Evolutionary conservation across 202 grass and related monocot species (phyloP).

Genomic region (Carex arenaria): DNA sequence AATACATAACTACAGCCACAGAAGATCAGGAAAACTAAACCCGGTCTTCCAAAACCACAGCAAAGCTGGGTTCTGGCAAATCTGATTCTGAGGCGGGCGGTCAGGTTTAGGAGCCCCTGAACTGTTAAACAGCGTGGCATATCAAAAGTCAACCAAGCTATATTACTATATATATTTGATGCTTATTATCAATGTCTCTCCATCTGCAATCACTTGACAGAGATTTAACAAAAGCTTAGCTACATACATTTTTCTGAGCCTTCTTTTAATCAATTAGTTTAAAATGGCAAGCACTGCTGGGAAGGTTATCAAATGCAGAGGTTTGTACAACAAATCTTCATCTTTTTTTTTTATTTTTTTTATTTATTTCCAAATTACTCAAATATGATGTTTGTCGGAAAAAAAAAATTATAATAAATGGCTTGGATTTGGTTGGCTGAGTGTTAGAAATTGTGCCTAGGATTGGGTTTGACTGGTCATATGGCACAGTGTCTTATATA

Average conservation of each 20-base stretch:
- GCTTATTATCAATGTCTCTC: neutral
- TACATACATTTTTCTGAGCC: neutral
- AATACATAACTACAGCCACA: neutral
- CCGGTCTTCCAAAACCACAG: neutral
- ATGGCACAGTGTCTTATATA: neutral
- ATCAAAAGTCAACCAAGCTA: neutral
- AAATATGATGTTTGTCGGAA: too few species aligned
- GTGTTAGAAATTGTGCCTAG: neutral
- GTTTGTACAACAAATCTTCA: constrained; percentile 22
- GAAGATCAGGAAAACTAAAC: neutral
- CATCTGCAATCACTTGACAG: constrained; percentile 15
- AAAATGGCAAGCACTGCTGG: constrained; percentile 58
- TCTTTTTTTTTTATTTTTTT: too few species aligned
- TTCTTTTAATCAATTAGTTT: neutral
- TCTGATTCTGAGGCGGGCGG: neutral
- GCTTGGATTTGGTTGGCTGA: too few species aligned
- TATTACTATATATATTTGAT: constrained; percentile 2
- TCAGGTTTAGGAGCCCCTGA: neutral
- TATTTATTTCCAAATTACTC: neutral
- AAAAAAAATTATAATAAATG: too few species aligned
- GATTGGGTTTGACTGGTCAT: neutral
- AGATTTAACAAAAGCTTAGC: neutral
- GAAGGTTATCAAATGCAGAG: constrained; percentile 95
- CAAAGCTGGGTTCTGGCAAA: neutral
- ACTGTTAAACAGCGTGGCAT: neutral